Conservation (phyloP, 441 rosid genomes). For the Populus hybrid region DNA sequence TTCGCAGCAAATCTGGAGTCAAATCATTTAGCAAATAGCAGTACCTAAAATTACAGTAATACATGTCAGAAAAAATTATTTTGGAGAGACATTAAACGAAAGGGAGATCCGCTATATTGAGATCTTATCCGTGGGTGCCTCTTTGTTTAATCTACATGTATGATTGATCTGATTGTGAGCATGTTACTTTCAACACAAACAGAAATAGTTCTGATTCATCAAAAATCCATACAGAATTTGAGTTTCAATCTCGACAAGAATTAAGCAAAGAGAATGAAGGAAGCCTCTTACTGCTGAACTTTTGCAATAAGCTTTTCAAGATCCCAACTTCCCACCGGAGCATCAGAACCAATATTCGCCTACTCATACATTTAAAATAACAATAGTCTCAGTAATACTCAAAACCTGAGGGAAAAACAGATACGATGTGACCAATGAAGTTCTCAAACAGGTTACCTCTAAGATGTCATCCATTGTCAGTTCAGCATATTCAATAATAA, state of each 20-base stretch:
- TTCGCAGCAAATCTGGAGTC: constrained; percentile 67
- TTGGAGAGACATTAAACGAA: constrained; percentile 4
- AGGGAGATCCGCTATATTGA: background rate
- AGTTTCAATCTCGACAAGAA: background rate
- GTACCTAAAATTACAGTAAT: constrained; percentile 48
- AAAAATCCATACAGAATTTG: constrained; percentile 3
- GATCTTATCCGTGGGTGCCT: background rate
- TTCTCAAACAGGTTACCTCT: constrained; percentile 51
- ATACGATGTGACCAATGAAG: constrained; percentile 3
- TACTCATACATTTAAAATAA: constrained; percentile 25
- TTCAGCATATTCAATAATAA: constrained; percentile 93
- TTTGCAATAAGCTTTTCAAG: constrained; percentile 89
- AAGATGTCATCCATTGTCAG: constrained; percentile 95
- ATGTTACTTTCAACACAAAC: no score
- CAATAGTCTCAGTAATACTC: constrained; percentile 10
- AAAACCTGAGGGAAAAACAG: constrained; percentile 8
- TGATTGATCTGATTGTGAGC: no score
- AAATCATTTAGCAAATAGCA: constrained; percentile 84
- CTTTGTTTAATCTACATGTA: no score
- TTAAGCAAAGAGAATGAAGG: constrained; percentile 16
- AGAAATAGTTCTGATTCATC: background rate
- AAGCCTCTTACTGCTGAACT: constrained; percentile 73
- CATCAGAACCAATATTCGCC: constrained; percentile 91
- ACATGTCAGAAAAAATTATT: constrained; percentile 12
- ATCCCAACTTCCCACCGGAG: constrained; percentile 83